Evolutionary conservation across 164 flowering plant species (phyloP).

Genomic region (Berberis thunbergii): DNA sequence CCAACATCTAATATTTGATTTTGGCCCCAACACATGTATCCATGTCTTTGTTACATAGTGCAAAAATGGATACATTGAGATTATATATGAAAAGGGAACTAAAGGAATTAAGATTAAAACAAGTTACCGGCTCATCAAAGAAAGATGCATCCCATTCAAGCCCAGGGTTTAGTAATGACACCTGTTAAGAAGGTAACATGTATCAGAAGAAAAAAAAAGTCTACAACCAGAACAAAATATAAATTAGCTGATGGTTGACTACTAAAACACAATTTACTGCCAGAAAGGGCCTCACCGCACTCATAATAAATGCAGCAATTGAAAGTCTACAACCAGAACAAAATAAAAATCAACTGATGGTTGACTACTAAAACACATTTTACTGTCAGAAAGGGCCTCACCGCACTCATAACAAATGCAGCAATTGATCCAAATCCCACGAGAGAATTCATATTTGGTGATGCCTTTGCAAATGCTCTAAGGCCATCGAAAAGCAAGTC

Average conservation of each 20-base stretch:
- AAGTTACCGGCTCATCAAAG: slow-evolving; percentile 97
- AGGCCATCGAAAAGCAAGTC: slow-evolving; percentile 80
- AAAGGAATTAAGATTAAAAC: slow-evolving; percentile 9
- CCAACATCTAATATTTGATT: too few species aligned
- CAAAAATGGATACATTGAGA: background rate
- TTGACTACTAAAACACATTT: background rate
- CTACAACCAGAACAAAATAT: background rate
- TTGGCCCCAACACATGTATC: too few species aligned
- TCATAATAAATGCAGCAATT: slow-evolving; percentile 73
- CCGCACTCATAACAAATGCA: slow-evolving; percentile 80
- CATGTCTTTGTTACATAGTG: too few species aligned
- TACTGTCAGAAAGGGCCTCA: slow-evolving; percentile 25
- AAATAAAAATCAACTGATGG: background rate
- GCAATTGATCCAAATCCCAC: slow-evolving; percentile 91
- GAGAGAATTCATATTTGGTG: slow-evolving; percentile 97
- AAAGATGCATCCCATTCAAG: slow-evolving; percentile 88
- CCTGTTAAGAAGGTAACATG: slow-evolving; percentile 27
- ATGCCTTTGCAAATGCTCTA: slow-evolving; percentile 61
- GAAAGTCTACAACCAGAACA: slow-evolving; percentile 13
- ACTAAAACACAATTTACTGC: slow-evolving; percentile 1
- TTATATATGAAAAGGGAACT: background rate
- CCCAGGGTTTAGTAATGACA: slow-evolving; percentile 78
- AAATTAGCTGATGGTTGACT: background rate
- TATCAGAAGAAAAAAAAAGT: background rate
- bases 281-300: slow-evolving; percentile 49